Evolutionary conservation across 257 asterid species (phyloP).

Genomic region (Jasminum sambac): DNA sequence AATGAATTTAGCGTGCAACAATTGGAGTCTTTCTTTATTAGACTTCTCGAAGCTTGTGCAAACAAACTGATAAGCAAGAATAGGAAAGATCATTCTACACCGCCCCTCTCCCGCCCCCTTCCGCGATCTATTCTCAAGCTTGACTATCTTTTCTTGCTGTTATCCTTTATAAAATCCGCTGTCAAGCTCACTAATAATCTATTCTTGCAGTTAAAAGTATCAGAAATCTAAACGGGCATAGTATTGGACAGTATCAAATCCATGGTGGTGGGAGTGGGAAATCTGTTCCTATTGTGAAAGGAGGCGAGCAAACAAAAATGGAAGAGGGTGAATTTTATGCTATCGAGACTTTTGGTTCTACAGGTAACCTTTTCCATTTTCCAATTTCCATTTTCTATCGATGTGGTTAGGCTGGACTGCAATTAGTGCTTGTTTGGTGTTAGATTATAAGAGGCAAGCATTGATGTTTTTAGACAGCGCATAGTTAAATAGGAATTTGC

Average conservation of each 20-base stretch:
- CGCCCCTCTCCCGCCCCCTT: too few species aligned
- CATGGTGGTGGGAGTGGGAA: constrained; percentile 99
- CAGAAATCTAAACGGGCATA: constrained; percentile 94
- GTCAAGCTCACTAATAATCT: neutral
- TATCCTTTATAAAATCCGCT: constrained; percentile 2
- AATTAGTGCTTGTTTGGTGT: too few species aligned
- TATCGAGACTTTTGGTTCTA: constrained; percentile 95
- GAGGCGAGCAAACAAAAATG: constrained; percentile 98
- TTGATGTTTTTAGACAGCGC: too few species aligned
- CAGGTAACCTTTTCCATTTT: constrained; percentile 49
- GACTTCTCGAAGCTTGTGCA: constrained; percentile 4
- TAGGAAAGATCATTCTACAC: neutral
- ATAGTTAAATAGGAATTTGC: too few species aligned
- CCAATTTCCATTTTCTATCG: too few species aligned
- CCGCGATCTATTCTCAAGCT: neutral
- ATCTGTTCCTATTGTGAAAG: constrained; percentile 96
- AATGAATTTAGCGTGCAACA: neutral
- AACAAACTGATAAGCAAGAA: neutral
- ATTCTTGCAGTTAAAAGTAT: constrained; percentile 81
- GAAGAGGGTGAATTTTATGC: constrained; percentile 99
- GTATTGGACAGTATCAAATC: constrained; percentile 88
- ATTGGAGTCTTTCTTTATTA: constrained; percentile 10
- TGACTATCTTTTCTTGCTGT: constrained; percentile 48
- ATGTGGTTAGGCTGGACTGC: constrained; percentile 1
- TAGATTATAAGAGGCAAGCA: too few species aligned